A percentile compares a stretch with the other conserved stretches of the same genome.
Evolutionary conservation across 768 basidiomycete species (phyloP).

Genomic region (Panus rudis): DNA sequence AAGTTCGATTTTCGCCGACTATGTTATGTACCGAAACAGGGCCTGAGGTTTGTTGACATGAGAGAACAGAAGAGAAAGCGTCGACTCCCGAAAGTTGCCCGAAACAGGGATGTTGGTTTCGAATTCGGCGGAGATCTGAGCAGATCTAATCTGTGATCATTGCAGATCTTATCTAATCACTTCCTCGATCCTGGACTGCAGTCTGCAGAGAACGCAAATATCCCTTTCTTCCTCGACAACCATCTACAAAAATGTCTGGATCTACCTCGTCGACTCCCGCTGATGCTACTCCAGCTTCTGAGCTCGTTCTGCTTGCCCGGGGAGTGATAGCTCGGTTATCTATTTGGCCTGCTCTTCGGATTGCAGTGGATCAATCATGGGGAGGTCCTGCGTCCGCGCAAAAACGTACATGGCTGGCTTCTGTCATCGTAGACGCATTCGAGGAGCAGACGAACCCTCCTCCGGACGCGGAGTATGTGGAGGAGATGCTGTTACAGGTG

Average conservation of each 20-base stretch:
- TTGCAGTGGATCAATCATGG: slow-evolving; percentile 84
- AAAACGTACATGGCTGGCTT: slow-evolving; percentile 84
- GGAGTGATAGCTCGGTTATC: slow-evolving; percentile 77
- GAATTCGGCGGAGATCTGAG: too few relatives aligned
- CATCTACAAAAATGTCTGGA: slow-evolving; percentile 11
- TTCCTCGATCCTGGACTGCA: neutral
- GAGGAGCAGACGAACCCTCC: slow-evolving; percentile 36
- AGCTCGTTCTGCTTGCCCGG: slow-evolving; percentile 67
- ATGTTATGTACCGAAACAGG: too few relatives aligned
- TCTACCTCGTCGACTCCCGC: slow-evolving; percentile 14
- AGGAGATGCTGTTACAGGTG: slow-evolving; percentile 74
- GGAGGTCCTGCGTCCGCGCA: slow-evolving; percentile 65
- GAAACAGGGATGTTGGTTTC: too few relatives aligned
- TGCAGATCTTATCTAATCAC: too few relatives aligned
- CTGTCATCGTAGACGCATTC: slow-evolving; percentile 74
- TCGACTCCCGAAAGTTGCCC: too few relatives aligned
- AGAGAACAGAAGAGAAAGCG: too few relatives aligned
- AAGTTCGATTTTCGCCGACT: too few relatives aligned
- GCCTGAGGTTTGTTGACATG: too few relatives aligned
- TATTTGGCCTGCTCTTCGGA: slow-evolving; percentile 78
- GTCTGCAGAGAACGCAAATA: neutral
- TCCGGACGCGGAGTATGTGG: slow-evolving; percentile 71
- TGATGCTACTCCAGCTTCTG: slow-evolving; percentile 36
- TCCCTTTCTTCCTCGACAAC: neutral
- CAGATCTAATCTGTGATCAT: too few relatives aligned